Base-by-base conservation (phyloP, 345 rosid genomes). In the Syzygium jambos region DNA sequence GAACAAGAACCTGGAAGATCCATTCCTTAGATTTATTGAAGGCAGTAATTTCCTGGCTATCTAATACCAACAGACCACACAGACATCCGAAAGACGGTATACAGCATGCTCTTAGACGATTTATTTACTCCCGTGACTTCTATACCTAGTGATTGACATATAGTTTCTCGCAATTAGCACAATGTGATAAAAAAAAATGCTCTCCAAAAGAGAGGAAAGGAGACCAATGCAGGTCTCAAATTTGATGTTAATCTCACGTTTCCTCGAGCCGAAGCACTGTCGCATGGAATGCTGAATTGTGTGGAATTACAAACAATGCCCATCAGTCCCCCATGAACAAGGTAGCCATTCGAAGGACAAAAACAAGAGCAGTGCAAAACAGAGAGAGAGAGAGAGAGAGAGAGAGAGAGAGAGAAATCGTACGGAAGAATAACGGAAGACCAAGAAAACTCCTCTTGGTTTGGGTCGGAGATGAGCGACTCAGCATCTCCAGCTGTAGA, bases 381-480 rank as follows among this genome's bases (percentile, higher is more conserved):
- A 78, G 34, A 17, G 52, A 85, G 87, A 73, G 87, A 91, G 87
- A 73, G 87, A 91, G 87, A 73, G 87, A 91, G 87, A 73, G 87
- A 91, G 87, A 73, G 87, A 91, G 41, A 78, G 34, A 17, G 52
- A 85, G 87, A 73, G 86, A 91, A 41, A 87, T 91, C 98, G 78
- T 91, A 97, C 99, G 99, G 99, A 11, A 95, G 90, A 87, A 96
- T 90, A 77, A 97, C 98, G 83, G 98, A 97, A 86, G 95, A 68
- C 99, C 98, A 97, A 80, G 96, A 89, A 94, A 97, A 97, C 6
- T 89, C 88, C 88, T 97, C 99, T 85, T 93, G 92, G 87, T 85
- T 55, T 11, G 88, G 88, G 78, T 93, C 96, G 63, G 95, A 89
- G 63, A 82, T 65, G 86, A 88, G 56, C 88, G 96, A 88, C 87